Base-by-base conservation (phyloP, 192 early-diverging fungal genomes). In the Jimgerdemannia flammicorona region DNA sequence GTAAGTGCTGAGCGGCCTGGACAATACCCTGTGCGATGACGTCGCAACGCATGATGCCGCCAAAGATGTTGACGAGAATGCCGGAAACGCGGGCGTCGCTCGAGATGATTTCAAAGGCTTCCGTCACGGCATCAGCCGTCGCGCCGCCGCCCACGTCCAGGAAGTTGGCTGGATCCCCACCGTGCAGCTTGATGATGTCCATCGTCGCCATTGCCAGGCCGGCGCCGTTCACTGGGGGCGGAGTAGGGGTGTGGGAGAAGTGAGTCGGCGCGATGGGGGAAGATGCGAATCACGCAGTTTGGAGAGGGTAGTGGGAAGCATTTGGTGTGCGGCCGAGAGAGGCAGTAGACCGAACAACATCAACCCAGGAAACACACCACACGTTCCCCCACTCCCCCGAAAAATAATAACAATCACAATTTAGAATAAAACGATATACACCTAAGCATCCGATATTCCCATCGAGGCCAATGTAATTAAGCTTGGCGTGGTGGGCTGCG, bases 141-240 rank as follows among this genome's bases (percentile, higher is more conserved):
- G 98, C 97, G 79, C 95, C 92, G 77, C 98, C 98, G 75, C 98
- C 98, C 76, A 99, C 98, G 84, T 99, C 97, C 72, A 99, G 90
- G 87, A 99, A 99, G 90, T 99, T 99, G 80, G 97, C 98, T 8
- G 98, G 98, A 75, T 95, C 94, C 54, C 98, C 98, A 72, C 97
- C 98, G 87, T 99, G 91, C 70, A 99, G 89, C 89, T 99, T 98
- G 85, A 99, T 98, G 79, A 99, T 99, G 84, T 99, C 98, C 97
- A 98, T 99, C 71, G 98, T 99, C 69, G 98, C 93, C 98, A 98
- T 99, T 82, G 97, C 98, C 59, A 99, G 90, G 78, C 98, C 98
- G 65, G 98, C 97, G 76, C 98, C 98, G 87, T 99, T 99, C 72
- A 98, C 93, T 79, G 69, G 2, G 18, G 18, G 29, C 0, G 19